Evolutionary conservation across 805 yeast species (phyloP), one percentile per base, ranked within the genome.

Genomic region (Starmerella apis): DNA sequence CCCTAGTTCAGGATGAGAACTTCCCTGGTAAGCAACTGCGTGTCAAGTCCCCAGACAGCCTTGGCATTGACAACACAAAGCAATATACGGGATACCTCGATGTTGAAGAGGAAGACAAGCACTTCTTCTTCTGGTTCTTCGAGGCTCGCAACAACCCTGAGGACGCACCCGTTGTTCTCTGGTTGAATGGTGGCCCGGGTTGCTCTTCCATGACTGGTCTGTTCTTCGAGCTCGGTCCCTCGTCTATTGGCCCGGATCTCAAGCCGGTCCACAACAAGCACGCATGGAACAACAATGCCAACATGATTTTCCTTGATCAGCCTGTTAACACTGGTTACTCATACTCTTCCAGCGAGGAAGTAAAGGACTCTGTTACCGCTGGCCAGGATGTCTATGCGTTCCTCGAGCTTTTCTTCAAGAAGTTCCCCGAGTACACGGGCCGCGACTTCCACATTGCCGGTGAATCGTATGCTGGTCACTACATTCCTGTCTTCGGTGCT

Each of bases 151-250:
- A 82, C 66, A 92, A 85, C 67, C 95, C 95, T n/a, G 70, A 70
- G 55, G 84, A 74, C 53, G 96, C 87, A 68, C 96, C 96, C 2
- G 73, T 87, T 38, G 76, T 87, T 46, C 71, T 87, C 61, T 86
- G 95, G 96, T 72, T 88, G 61, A 88, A 88, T 65, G 96, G 96
- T 55, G 96, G 96, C 9, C 96, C 96, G 45, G 96, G 96, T 11
- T 88, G 96, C 66, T 85, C 95, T 1, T 84, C 95, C 0, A 69
- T 86, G 64, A 85, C 94, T 18, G 97, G 97, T n/a, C 73, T 88
- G 56, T 81, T 90, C 63, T 88, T 90, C 62, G 97, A 90, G 68
- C 73, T 88, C 60, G 97, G 98, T 19, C 95, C 97, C 8, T 77
- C 95, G 1, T 74, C 84, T 11, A 81, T 90, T 55, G 78, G 77